A percentile compares a stretch with the other conserved stretches of the same genome.
phyloP scores from a whole-genome alignment of 345 rosid genomes.

The Chamaenerion angustifolium region DNA sequence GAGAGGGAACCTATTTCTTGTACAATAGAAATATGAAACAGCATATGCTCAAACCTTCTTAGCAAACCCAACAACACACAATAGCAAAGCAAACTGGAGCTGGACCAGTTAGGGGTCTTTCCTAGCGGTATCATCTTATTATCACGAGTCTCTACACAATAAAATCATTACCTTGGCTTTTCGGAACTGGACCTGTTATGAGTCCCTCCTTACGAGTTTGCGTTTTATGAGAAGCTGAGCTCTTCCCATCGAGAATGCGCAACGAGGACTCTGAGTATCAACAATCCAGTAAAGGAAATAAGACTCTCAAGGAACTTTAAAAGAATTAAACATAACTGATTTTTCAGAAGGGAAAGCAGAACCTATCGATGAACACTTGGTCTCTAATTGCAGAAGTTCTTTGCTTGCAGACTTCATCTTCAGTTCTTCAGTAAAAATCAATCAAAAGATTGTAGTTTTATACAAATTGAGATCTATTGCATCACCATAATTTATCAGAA shows the following conservation, averaged over 20 bases:
- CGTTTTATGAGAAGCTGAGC: conserved; percentile 7
- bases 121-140: no score
- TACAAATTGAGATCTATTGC: no score
- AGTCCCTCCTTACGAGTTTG: conserved; percentile 23
- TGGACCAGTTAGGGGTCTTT: no score
- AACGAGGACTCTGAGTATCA: conserved; percentile 28
- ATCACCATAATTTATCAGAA: no score
- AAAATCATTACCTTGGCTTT: conserved; percentile 38
- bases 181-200: conserved; percentile 22
- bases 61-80: no score
- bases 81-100: no score
- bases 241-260: conserved; percentile 18
- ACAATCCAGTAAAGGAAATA: not conserved
- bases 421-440: conserved; percentile 1
- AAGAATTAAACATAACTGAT: not conserved
- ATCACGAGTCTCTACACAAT: no score
- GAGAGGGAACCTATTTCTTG: no score
- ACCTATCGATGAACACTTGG: conserved; percentile 21
- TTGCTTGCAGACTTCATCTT: conserved; percentile 25
- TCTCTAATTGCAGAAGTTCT: conserved; percentile 32
- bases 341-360: not conserved
- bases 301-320: not conserved
- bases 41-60: no score
- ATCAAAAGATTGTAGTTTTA: no score
- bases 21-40: no score